Percentiles rank a stretch among this genome's conserved stretches.
These are phyloP conservation scores for Bacterosira constricta DNA, from an alignment of 108 stramenopile species.

Conservation along the genomic window DNA sequence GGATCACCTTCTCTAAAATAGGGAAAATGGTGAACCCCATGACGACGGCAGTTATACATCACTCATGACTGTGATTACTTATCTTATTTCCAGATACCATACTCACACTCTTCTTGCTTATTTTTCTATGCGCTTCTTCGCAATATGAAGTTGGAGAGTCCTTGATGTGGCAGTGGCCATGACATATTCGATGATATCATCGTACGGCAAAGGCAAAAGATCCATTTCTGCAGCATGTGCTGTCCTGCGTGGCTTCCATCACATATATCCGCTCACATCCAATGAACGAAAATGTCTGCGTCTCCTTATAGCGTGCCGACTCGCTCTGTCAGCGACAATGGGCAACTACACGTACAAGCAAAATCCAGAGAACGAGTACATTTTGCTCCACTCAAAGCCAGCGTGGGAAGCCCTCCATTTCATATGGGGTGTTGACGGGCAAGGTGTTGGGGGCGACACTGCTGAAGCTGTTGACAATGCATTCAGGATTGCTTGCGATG, in stretches of 20 bases:
- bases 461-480: conserved; percentile 47
- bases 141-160: conserved; percentile 74
- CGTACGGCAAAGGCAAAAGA: conserved; percentile 68
- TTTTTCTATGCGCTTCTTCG: conserved; percentile 16
- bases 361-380: conserved; percentile 83
- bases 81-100: conserved; percentile 1
- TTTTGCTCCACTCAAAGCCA: conserved; percentile 84
- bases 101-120: not conserved
- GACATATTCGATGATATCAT: conserved; percentile 84
- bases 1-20: conserved; percentile 35
- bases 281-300: conserved; percentile 74
- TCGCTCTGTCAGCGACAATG: conserved; percentile 79
- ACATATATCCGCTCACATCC: conserved; percentile 62
- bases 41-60: conserved; percentile 87
- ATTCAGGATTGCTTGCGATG: conserved; percentile 67
- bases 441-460: conserved; percentile 30
- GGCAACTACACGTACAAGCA: conserved; percentile 82
- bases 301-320: conserved; percentile 72
- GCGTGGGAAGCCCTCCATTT: conserved; percentile 82
- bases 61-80: not conserved
- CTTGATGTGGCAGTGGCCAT: conserved; percentile 83
- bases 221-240: conserved; percentile 81
- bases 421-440: conserved; percentile 71
- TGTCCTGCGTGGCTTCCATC: conserved; percentile 74
- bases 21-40: conserved; percentile 56